phyloP scores from a whole-genome alignment of 441 rosid species.

The Eruca vesicaria region DNA sequence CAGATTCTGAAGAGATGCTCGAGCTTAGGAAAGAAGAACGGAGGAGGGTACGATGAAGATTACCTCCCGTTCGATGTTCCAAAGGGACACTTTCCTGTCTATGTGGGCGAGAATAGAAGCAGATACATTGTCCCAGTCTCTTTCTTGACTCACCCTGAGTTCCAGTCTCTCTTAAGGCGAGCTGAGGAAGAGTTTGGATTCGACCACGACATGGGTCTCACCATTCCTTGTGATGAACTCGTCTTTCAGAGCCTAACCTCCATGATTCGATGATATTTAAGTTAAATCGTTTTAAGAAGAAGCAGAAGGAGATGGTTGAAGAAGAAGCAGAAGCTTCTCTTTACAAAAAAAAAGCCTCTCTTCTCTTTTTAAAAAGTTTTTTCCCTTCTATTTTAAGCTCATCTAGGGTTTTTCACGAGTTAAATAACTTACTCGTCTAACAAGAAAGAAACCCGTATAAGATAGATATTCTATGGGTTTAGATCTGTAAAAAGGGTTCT shows the following conservation, averaged over 20 bases:
- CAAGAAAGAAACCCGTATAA: constrained; percentile 33
- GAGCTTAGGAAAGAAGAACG: constrained; percentile 75
- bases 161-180: constrained; percentile 66
- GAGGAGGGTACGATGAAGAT: constrained; percentile 48
- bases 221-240: constrained; percentile 96
- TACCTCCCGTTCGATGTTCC: constrained; percentile 89
- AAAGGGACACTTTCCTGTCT: constrained; percentile 91
- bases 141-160: constrained; percentile 72
- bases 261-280: constrained; percentile 50
- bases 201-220: constrained; percentile 92
- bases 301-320: constrained; percentile 45
- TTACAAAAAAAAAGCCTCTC: constrained; percentile 34
- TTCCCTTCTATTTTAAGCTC: constrained; percentile 24
- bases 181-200: constrained; percentile 99
- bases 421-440: constrained; percentile 40
- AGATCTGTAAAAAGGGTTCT: constrained; percentile 30
- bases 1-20: constrained; percentile 91
- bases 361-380: constrained; percentile 17
- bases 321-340: constrained; percentile 39
- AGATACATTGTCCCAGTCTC: constrained; percentile 94
- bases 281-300: constrained; percentile 34
- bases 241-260: constrained; percentile 82
- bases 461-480: constrained; percentile 36
- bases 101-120: constrained; percentile 82
- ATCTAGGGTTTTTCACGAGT: constrained; percentile 35